phyloP scores from a whole-genome alignment of 345 rosid genomes.

The Jatropha curcas region DNA sequence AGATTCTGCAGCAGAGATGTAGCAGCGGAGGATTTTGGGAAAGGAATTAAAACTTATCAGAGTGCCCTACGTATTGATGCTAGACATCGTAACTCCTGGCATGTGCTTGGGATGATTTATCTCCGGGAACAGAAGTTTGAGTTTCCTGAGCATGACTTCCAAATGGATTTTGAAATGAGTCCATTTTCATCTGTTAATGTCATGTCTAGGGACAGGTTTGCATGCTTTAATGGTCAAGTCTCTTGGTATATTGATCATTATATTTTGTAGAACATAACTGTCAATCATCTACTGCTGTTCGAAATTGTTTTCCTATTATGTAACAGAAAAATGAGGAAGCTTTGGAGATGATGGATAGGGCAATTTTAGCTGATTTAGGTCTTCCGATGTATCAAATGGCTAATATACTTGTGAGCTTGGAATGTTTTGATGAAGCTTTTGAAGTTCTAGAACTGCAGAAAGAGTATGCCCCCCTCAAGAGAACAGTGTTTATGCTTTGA shows the following conservation, averaged over 20 bases:
- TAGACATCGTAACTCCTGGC: slow-evolving; percentile 95
- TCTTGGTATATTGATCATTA: slow-evolving; percentile 11
- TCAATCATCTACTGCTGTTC: slow-evolving; percentile 2
- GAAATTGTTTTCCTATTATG: slow-evolving; percentile 10
- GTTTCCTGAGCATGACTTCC: slow-evolving; percentile 95
- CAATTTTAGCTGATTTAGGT: slow-evolving; percentile 79
- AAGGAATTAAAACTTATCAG: slow-evolving; percentile 89
- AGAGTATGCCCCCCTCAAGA: slow-evolving; percentile 92
- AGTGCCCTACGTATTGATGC: slow-evolving; percentile 85
- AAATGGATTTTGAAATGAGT: slow-evolving; percentile 81
- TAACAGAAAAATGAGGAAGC: slow-evolving; percentile 88
- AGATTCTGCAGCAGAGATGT: slow-evolving; percentile 53
- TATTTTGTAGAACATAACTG: slow-evolving; percentile 4
- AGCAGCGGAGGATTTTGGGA: slow-evolving; percentile 92
- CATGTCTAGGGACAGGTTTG: slow-evolving; percentile 86
- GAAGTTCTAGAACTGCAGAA: slow-evolving; percentile 89
- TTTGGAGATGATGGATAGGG: slow-evolving; percentile 84
- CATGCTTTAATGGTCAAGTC: slow-evolving; percentile 78
- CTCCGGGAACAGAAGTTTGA: slow-evolving; percentile 94
- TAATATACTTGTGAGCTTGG: slow-evolving; percentile 72
- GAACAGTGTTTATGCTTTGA: slow-evolving; percentile 88
- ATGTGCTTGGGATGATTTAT: slow-evolving; percentile 94
- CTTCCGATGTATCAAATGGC: slow-evolving; percentile 99
- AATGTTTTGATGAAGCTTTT: slow-evolving; percentile 79
- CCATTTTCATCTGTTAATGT: slow-evolving; percentile 89